phyloP scores from a whole-genome alignment of 768 basidiomycete species.

The Holtermannia corniformis region DNA sequence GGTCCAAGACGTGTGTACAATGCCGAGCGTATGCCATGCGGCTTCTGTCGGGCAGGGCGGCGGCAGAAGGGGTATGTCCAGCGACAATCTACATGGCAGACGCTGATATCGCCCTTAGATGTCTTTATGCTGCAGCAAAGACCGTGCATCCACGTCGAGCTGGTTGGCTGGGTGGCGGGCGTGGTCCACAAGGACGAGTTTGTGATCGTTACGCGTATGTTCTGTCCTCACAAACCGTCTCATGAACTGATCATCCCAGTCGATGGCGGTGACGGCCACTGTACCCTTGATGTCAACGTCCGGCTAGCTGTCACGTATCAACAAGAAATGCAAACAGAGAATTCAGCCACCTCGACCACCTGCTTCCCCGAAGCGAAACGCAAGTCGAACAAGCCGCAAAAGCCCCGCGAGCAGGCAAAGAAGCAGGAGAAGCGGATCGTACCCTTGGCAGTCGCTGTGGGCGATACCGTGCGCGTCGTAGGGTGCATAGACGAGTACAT shows the following conservation, averaged over 20 bases:
- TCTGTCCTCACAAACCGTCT: neutral
- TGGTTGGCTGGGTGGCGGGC: constrained; percentile 31
- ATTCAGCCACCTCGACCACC: neutral
- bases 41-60: no score
- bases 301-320: constrained; percentile 6
- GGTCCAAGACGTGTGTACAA: neutral
- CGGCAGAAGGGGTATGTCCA: no score
- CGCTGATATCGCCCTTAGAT: no score
- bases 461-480: constrained; percentile 26
- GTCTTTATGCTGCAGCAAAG: constrained; percentile 24
- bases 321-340: neutral
- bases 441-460: neutral
- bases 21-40: no score
- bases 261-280: constrained; percentile 31
- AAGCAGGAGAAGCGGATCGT: neutral
- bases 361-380: neutral
- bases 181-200: constrained; percentile 25
- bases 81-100: no score
- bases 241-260: constrained; percentile 10
- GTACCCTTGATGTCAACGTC: constrained; percentile 16
- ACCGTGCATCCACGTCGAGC: constrained; percentile 29
- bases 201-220: constrained; percentile 22
- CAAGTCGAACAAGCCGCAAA: neutral
- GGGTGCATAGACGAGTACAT: constrained; percentile 30
- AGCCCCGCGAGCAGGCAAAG: neutral